Base-by-base conservation (phyloP, 208 protist species). In the Borovskyia barvae region DNA sequence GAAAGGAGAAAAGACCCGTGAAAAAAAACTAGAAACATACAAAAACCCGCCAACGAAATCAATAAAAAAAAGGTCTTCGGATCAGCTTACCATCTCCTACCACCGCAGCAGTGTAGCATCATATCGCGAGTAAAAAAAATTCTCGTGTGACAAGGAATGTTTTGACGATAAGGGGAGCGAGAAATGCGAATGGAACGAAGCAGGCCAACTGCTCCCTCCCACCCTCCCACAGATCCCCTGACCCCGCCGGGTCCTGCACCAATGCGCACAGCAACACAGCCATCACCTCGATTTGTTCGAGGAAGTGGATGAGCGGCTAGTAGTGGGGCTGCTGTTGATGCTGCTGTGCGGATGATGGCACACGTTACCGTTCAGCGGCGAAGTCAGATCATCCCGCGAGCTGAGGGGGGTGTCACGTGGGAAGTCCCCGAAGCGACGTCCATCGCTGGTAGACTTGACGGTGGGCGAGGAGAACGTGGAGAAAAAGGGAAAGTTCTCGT, bases 401-500 rank as follows among this genome's bases (percentile, higher is more conserved):
- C 26, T 50, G 9, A 19, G 36, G 29, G 33, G 50, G 32, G 62
- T 49, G 24, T 30, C 51, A 11, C 37, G 52, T 17, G 45, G 33
- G 2, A 43, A 49, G 2, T 29, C 53, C 3, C 33, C 8, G 30
- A 9, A 3, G 47, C 49, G 55, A 28, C 40, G 40, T 1, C 40
- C 41, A 33, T 63, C 54, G 20, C 53, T 47, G 22, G 17, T 20
- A 3, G 55, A 19, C 47, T 36, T 48, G 5, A 57, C 17, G 32
- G 47, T 64, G 40, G 49, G 28, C 14, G 47, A 39, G 26, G 49
- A 71, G 11, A 46, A 50, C 26, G 20, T 55, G 26, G 61, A 50
- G 53, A 64, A 55, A 36, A 43, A 59, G 24, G 32, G 17, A 19
- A 71, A 48, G 39, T 67, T 65, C 15, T 68, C 65, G 36, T 41